These are phyloP conservation scores for Cutaneotrichosporon mucoides DNA, from an alignment of 1,284 basidiomycete species.

Conservation along the genomic window DNA sequence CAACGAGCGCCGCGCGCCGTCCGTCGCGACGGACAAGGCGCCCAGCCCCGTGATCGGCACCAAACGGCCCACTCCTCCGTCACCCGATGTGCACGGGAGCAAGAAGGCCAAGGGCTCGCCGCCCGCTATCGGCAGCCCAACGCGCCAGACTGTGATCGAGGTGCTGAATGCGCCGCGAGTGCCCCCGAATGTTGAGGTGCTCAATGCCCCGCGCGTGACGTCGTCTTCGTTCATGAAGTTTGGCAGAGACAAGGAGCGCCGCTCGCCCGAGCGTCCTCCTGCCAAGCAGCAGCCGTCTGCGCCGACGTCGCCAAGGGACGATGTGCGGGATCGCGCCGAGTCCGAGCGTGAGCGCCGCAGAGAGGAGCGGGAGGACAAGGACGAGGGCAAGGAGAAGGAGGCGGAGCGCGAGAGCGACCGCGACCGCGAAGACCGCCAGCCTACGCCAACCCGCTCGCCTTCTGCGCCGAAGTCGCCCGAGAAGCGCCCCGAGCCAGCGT, in stretches of 20 bases:
- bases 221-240: background rate
- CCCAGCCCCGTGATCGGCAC: slow-evolving; percentile 15
- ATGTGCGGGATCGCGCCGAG: background rate
- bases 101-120: slow-evolving; percentile 32
- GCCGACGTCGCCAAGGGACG: slow-evolving; percentile 3
- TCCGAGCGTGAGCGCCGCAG: background rate
- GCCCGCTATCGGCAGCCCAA: slow-evolving; percentile 10
- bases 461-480: background rate
- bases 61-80: slow-evolving; percentile 32
- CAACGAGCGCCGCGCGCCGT: slow-evolving; percentile 29
- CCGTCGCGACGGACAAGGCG: slow-evolving; percentile 14
- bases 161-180: slow-evolving; percentile 40
- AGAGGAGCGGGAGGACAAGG: background rate
- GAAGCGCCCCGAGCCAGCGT: no score
- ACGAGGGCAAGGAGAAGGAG: background rate
- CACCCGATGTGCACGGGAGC: slow-evolving; percentile 23
- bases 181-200: background rate
- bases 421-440: no score
- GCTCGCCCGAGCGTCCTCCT: background rate
- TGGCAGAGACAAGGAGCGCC: slow-evolving; percentile 1
- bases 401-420: no score
- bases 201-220: no score
- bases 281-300: background rate
- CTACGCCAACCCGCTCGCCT: no score
- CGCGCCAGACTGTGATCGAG: slow-evolving; percentile 38